Conservation (phyloP, 768 basidiomycete species). For the Phanerochaete sordida region DNA sequence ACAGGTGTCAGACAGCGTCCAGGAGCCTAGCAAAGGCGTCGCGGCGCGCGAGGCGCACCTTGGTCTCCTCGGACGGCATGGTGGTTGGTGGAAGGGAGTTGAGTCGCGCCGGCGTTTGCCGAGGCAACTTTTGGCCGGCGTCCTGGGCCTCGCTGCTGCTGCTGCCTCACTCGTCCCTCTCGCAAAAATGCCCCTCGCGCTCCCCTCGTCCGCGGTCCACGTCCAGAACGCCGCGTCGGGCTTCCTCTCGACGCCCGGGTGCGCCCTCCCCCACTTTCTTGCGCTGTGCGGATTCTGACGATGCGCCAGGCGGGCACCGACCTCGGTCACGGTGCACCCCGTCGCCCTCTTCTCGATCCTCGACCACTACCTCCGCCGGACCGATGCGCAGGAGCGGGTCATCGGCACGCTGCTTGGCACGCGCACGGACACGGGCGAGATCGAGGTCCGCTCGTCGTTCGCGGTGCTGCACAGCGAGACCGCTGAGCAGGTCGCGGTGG, state of each 20-base stretch:
- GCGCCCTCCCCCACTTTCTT: background rate
- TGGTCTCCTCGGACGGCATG: slow-evolving; percentile 92
- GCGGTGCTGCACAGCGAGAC: slow-evolving; percentile 92
- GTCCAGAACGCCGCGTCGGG: slow-evolving; percentile 32
- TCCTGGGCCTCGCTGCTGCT: slow-evolving; percentile 17
- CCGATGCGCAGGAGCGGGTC: slow-evolving; percentile 78
- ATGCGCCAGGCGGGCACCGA: slow-evolving; percentile 57
- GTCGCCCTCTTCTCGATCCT: slow-evolving; percentile 93
- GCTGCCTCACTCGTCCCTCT: slow-evolving; percentile 10
- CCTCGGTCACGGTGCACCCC: slow-evolving; percentile 81
- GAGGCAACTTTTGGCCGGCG: slow-evolving; percentile 25
- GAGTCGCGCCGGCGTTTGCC: slow-evolving; percentile 25
- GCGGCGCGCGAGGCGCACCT: slow-evolving; percentile 40
- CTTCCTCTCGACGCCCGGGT: slow-evolving; percentile 32
- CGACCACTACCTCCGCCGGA: slow-evolving; percentile 92
- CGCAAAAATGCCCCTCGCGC: slow-evolving; percentile 44
- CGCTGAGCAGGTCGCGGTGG: slow-evolving; percentile 89
- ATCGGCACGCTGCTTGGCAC: slow-evolving; percentile 93
- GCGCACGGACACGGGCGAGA: slow-evolving; percentile 48
- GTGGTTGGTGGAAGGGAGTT: slow-evolving; percentile 31
- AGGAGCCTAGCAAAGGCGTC: background rate
- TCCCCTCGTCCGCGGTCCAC: slow-evolving; percentile 42
- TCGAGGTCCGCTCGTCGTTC: slow-evolving; percentile 83
- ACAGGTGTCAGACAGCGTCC: background rate
- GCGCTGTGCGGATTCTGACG: background rate